A percentile compares a stretch with the other conserved stretches of the same genome.
Conservation (phyloP, 805 yeast genomes). For the Candida saitoana region DNA sequence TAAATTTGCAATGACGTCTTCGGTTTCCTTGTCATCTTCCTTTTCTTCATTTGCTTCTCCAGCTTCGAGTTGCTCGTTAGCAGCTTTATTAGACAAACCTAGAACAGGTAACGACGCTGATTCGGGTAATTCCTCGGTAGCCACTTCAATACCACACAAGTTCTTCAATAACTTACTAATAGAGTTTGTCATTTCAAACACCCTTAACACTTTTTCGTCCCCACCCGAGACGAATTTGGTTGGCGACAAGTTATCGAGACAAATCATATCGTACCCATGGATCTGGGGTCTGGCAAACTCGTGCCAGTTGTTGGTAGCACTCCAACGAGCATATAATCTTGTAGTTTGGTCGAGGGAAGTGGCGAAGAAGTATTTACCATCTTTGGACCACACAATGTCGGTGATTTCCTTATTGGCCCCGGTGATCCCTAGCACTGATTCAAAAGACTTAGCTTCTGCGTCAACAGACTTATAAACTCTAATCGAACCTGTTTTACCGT, state of each 20-base stretch:
- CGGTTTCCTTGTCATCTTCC: conserved; percentile 25
- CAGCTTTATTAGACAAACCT: conserved; percentile 90
- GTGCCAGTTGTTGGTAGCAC: conserved; percentile 56
- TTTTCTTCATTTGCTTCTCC: conserved; percentile 38
- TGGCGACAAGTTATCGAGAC: conserved; percentile 57
- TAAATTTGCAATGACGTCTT: conserved; percentile 45
- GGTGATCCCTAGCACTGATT: conserved; percentile 54
- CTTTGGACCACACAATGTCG: conserved; percentile 70
- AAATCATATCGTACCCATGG: conserved; percentile 95
- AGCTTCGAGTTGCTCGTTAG: conserved; percentile 43
- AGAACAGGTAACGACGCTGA: conserved; percentile 89
- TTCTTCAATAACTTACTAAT: conserved; percentile 59
- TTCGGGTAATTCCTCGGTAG: conserved; percentile 52
- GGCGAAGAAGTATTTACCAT: conserved; percentile 63
- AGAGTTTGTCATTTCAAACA: conserved; percentile 82
- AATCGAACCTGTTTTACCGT: conserved; percentile 92
- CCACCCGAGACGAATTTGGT: conserved; percentile 86
- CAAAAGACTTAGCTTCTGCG: conserved; percentile 32
- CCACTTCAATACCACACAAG: conserved; percentile 43
- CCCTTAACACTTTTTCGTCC: conserved; percentile 88
- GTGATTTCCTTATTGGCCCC: conserved; percentile 77
- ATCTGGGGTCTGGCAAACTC: conserved; percentile 97
- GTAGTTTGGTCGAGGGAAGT: conserved; percentile 95
- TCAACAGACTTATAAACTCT: conserved; percentile 60
- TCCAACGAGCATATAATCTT: conserved; percentile 70